Conservation (phyloP, 2,329 filamentous ascomycete species). For the Alternaria sp. region DNA sequence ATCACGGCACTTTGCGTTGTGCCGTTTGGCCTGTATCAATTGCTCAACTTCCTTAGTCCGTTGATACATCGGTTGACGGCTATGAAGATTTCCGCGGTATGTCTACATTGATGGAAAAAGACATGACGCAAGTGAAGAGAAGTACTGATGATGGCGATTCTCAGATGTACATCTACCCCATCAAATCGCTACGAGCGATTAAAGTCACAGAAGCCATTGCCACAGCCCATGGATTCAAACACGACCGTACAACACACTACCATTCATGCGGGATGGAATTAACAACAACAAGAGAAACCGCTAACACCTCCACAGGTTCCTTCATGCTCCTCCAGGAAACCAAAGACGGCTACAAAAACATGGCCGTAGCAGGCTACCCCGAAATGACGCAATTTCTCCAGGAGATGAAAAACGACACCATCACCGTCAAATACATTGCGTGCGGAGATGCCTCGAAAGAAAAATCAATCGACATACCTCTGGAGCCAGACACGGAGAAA, state of each 20-base stretch:
- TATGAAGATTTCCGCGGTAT: slow-evolving; percentile 47
- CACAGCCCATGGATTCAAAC: slow-evolving; percentile 56
- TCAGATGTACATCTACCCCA: slow-evolving; percentile 58
- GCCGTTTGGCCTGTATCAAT: slow-evolving; percentile 28
- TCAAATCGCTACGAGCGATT: slow-evolving; percentile 56
- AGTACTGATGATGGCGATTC: background rate
- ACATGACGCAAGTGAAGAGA: background rate
- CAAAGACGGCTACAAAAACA: slow-evolving; percentile 51
- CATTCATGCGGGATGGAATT: background rate
- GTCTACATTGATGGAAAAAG: background rate
- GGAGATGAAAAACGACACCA: slow-evolving; percentile 41
- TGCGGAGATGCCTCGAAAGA: slow-evolving; percentile 35
- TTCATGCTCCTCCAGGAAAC: slow-evolving; percentile 54
- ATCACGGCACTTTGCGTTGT: slow-evolving; percentile 30
- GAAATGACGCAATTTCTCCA: slow-evolving; percentile 55
- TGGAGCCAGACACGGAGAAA: slow-evolving; percentile 48
- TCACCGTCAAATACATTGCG: slow-evolving; percentile 53
- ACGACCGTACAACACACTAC: slow-evolving; percentile 49
- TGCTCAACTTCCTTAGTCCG: slow-evolving; percentile 33
- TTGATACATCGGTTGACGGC: slow-evolving; percentile 30
- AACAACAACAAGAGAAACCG: background rate
- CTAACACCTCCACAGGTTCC: slow-evolving; percentile 21
- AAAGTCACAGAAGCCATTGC: slow-evolving; percentile 50
- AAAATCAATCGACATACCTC: slow-evolving; percentile 50
- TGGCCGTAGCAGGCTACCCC: slow-evolving; percentile 52